Evolutionary conservation across 371 early-diverging fungal genomes (phyloP).

Genomic region (Vairimorpha necatrix): DNA sequence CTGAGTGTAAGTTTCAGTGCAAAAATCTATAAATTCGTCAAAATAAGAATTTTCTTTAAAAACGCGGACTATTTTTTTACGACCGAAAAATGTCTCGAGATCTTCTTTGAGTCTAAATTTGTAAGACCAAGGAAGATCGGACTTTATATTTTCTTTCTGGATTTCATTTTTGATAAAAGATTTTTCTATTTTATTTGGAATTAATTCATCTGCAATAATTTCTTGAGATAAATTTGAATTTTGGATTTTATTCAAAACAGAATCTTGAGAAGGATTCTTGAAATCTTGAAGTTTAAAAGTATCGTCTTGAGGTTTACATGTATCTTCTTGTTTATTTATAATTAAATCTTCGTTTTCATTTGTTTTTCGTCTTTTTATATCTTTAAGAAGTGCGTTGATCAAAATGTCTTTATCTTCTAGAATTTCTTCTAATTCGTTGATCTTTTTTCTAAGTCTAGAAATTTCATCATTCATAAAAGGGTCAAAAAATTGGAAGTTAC

Average conservation of each 20-base stretch:
- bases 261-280: neutral
- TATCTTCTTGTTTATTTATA: neutral
- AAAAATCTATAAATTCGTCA: conserved; percentile 23
- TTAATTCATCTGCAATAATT: neutral
- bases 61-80: conserved; percentile 2
- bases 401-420: conserved; percentile 39
- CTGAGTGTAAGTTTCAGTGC: conserved; percentile 3
- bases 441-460: neutral
- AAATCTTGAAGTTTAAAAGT: too few species aligned
- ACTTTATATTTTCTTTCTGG: neutral
- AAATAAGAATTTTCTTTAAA: conserved; percentile 27
- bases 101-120: conserved; percentile 24
- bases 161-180: neutral
- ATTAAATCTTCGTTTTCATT: neutral
- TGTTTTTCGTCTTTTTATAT: conserved; percentile 6
- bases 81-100: conserved; percentile 7
- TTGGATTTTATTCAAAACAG: neutral
- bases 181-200: neutral
- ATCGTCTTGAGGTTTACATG: neutral
- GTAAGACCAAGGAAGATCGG: neutral
- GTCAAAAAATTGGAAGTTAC: neutral
- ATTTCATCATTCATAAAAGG: conserved; percentile 5
- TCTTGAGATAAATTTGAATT: neutral
- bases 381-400: conserved; percentile 31
- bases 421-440: conserved; percentile 23